Conservation (phyloP, 2,329 filamentous ascomycete genomes). For the Dactylellina parvicollis region DNA sequence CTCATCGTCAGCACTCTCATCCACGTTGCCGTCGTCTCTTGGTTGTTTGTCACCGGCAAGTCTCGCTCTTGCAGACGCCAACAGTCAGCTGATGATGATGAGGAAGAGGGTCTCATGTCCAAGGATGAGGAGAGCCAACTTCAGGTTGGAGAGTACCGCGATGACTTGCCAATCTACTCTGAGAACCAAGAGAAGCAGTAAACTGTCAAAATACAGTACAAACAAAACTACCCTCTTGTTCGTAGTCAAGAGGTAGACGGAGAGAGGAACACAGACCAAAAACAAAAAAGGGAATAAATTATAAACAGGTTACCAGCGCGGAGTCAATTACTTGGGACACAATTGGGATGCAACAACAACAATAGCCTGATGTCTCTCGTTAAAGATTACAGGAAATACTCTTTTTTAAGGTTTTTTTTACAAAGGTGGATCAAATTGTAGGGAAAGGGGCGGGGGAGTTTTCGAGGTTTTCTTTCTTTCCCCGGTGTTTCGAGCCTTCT, state of each 20-base stretch:
- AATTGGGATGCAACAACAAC: neutral
- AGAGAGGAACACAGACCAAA: neutral
- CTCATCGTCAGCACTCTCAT: constrained; percentile 44
- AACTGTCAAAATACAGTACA: neutral
- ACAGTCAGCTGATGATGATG: constrained; percentile 24
- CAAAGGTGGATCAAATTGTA: neutral
- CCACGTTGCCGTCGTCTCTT: constrained; percentile 34
- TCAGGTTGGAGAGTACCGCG: constrained; percentile 22
- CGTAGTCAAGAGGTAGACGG: neutral
- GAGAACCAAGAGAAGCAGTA: constrained; percentile 46
- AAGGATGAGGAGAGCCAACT: constrained; percentile 45
- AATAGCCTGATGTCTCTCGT: constrained; percentile 27
- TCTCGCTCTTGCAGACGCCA: constrained; percentile 21
- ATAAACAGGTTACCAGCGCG: constrained; percentile 1
- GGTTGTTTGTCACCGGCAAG: constrained; percentile 34
- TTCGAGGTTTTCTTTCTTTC: neutral
- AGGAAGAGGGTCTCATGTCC: constrained; percentile 44
- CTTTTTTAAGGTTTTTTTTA: constrained; percentile 17
- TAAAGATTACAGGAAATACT: constrained; percentile 32
- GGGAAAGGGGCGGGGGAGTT: neutral
- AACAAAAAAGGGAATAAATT: constrained; percentile 1
- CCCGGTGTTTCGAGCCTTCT: neutral
- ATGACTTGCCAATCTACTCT: constrained; percentile 43
- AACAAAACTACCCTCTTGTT: neutral
- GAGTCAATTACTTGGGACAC: constrained; percentile 19